Evolutionary conservation across 306 rosid genomes (phyloP), one percentile per base, ranked within the genome.

Genomic region (Lathyrus oleraceus): DNA sequence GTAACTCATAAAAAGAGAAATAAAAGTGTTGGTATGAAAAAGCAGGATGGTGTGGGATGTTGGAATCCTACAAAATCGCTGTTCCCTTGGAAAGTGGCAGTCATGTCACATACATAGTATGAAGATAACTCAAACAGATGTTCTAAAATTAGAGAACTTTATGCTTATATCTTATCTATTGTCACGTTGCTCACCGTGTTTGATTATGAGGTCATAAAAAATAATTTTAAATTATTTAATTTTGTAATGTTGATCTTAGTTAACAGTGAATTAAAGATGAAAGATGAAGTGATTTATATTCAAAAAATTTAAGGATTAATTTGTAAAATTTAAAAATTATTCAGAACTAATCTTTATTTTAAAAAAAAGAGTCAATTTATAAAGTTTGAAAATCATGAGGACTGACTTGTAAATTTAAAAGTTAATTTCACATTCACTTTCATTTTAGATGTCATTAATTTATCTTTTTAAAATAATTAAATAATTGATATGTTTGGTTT

Each of bases 11-110:
- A 42, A 12, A 12, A 14, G 47, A 42, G 44, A 10, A 40, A 42
- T 42, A 12, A 42, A 42, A 11, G n/a, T 43, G 6, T 12, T 42
- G 13, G 2, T 44, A 57, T 21, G 2, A 54, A 63, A 70, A 61
- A 30, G 15, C 78, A 78, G 52, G 61, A 40, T 57, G 79, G 88
- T 19, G 49, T 87, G 92, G 85, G 86, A 67, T 65, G 91, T 76
- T 77, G 81, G 87, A 70, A 69, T 80, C 67, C 70, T 43, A 73
- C 67, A 81, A 77, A 75, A 67, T 76, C 25, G 6, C 0, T 86
- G 88, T 77, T 75, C 87, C 89, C 81, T 81, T 60, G 70, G 66
- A 61, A 74, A 71, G 70, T 70, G 74, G 61, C 81, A 79, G 16
- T 52, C 58, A 48, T 71, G 87, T 44, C 81, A 76, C 53, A 67